Base-by-base conservation (phyloP, 139 green algal species). In the Picochlorum costavermella region DNA sequence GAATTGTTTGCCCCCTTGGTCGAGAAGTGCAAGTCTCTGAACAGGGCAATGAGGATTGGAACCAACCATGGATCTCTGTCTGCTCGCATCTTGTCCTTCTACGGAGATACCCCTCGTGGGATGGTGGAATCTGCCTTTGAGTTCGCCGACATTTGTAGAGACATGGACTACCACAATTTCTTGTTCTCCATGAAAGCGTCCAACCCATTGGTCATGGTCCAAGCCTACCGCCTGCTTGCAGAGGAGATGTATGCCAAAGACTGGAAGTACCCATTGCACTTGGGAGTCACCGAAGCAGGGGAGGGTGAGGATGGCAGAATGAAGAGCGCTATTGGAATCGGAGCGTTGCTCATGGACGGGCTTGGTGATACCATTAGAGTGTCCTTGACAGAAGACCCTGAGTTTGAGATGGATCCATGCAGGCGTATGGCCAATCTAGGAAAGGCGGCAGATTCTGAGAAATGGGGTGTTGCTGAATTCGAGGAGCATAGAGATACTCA, bases 81-180 rank as follows among this genome's bases (percentile, higher is more conserved):
- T 9, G 93, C 95, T 0, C 88, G 94, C 65, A 98, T 96, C 65
- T 88, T 99, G 14, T 91, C 76, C 56, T 98, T 84, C 79, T 99
- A 96, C 33, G 92, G 72, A 49, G 72, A 79, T 61, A 79, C 72
- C 26, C 72, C 72, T 20, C 61, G 81, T 56, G 88, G 90, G 64
- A 96, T 95, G 90, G 88, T 98, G 26, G 84, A 95, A 74, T 87
- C 69, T 1, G 93, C 92, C 1, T 95, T 97, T 67, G 92, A 98
- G 81, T 98, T 97, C 80, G 91, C 92, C 5, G 83, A 94, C 50
- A 90, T 98, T 64, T 96, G 90, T 81, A 83, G 92, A 70, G 92
- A 96, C 75, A 65, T 87, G 28, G 93, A 97, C 84, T 99, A 94
- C 86, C 93, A 99, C 82, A 99, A 99, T 83, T 98, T 99, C 61